phyloP scores from a whole-genome alignment of 2,329 filamentous ascomycete genomes.

The Akanthomyces lecanii region DNA sequence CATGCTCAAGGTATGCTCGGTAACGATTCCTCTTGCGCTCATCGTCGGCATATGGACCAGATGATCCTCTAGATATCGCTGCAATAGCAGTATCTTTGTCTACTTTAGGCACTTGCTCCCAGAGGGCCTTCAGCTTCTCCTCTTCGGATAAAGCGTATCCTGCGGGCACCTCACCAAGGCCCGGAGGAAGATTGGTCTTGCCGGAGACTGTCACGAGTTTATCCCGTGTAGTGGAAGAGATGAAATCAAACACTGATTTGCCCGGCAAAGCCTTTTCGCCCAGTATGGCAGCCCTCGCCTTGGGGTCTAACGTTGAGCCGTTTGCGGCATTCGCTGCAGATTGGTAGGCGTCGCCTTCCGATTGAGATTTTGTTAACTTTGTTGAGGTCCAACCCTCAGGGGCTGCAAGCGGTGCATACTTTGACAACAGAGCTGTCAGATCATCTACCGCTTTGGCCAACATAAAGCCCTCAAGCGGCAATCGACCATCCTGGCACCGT shows the following conservation, averaged over 20 bases:
- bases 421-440: constrained; percentile 26
- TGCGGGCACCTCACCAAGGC: constrained; percentile 66
- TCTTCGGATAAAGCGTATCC: constrained; percentile 60
- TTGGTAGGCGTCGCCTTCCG: constrained; percentile 38
- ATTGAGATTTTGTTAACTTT: constrained; percentile 32
- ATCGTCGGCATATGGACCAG: constrained; percentile 78
- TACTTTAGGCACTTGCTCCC: constrained; percentile 57
- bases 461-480: constrained; percentile 76
- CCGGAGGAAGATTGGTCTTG: constrained; percentile 70
- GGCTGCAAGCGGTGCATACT: constrained; percentile 62
- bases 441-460: constrained; percentile 53
- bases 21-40: constrained; percentile 77
- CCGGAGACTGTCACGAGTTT: constrained; percentile 73
- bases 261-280: constrained; percentile 75
- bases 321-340: constrained; percentile 77
- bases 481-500: constrained; percentile 77
- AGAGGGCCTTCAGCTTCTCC: constrained; percentile 55
- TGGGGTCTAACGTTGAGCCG: constrained; percentile 69
- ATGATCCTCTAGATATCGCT: constrained; percentile 60
- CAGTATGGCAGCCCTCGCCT: constrained; percentile 70
- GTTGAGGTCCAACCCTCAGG: constrained; percentile 70
- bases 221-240: constrained; percentile 73
- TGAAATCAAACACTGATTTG: constrained; percentile 93
- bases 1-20: constrained; percentile 72
- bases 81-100: constrained; percentile 64